Conservation (phyloP, 306 rosid genomes). For the Cucurbita pepo region DNA sequence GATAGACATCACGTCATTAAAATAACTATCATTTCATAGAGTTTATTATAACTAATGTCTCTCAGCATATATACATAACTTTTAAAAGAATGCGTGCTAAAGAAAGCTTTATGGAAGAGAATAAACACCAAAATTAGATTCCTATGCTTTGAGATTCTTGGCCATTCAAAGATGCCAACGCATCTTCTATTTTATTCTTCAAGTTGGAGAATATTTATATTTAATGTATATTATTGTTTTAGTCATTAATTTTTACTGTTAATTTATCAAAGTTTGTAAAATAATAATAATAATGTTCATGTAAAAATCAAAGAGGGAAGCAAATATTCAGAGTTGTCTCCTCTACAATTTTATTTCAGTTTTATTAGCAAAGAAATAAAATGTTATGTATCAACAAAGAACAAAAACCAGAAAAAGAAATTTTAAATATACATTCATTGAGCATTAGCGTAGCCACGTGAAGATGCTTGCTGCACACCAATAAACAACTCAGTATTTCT, state of each 20-base stretch:
- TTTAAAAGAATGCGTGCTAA: background rate
- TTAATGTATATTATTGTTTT: no score
- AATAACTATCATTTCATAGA: background rate
- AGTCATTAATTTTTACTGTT: no score
- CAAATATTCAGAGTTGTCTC: background rate
- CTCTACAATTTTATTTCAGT: background rate
- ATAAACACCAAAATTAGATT: background rate
- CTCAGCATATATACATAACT: background rate
- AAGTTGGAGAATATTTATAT: no score
- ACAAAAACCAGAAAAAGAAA: background rate
- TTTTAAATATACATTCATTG: background rate
- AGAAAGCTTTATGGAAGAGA: no score
- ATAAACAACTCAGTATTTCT: background rate
- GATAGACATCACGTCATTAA: background rate
- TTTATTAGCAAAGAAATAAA: background rate
- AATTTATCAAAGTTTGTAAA: no score
- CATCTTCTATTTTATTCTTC: no score
- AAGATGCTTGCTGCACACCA: background rate
- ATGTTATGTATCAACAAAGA: background rate
- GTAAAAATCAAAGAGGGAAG: no score
- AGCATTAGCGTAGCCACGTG: background rate
- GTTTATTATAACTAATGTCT: no score
- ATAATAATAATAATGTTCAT: no score
- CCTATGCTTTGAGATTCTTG: background rate
- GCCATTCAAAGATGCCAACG: background rate